Evolutionary conservation across 2,329 filamentous ascomycete genomes (phyloP).

Genomic region (Phialophora verrucosa): DNA sequence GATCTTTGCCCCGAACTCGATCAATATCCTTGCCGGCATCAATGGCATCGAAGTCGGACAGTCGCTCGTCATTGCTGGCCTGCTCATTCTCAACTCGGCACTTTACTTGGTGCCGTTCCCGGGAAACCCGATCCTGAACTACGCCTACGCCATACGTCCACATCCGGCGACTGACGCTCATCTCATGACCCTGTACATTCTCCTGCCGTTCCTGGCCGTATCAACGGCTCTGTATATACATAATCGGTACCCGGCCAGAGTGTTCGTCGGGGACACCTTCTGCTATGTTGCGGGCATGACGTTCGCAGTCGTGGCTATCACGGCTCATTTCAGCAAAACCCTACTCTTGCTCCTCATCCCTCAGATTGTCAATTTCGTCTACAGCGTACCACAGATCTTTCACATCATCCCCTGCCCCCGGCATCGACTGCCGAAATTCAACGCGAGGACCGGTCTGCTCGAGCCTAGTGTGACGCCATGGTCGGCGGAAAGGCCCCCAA

Average conservation of each 20-base stretch:
- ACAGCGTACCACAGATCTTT: constrained; percentile 91
- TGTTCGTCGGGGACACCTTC: constrained; percentile 98
- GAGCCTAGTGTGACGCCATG: constrained; percentile 85
- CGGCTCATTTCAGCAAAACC: constrained; percentile 98
- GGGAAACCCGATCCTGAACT: constrained; percentile 38
- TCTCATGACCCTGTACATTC: constrained; percentile 91
- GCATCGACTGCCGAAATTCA: constrained; percentile 89
- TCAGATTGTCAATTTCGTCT: constrained; percentile 95
- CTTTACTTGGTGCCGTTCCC: constrained; percentile 75
- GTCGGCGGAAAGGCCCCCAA: constrained; percentile 69
- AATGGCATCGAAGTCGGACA: constrained; percentile 97
- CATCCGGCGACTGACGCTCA: constrained; percentile 96
- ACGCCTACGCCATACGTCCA: constrained; percentile 68
- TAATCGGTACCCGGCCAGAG: constrained; percentile 94
- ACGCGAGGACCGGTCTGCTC: constrained; percentile 79
- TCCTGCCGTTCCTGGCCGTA: constrained; percentile 92
- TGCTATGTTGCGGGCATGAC: constrained; percentile 99
- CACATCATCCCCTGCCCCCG: constrained; percentile 88
- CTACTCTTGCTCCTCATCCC: constrained; percentile 87
- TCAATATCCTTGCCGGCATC: constrained; percentile 99
- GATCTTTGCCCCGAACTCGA: constrained; percentile 98
- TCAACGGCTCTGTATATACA: constrained; percentile 84
- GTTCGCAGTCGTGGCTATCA: constrained; percentile 93
- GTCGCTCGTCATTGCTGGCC: constrained; percentile 83
- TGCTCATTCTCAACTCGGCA: constrained; percentile 84